These are phyloP conservation scores for Colletotrichum plurivorum DNA, from an alignment of 2,329 filamentous ascomycete genomes.

Conservation along the genomic window DNA sequence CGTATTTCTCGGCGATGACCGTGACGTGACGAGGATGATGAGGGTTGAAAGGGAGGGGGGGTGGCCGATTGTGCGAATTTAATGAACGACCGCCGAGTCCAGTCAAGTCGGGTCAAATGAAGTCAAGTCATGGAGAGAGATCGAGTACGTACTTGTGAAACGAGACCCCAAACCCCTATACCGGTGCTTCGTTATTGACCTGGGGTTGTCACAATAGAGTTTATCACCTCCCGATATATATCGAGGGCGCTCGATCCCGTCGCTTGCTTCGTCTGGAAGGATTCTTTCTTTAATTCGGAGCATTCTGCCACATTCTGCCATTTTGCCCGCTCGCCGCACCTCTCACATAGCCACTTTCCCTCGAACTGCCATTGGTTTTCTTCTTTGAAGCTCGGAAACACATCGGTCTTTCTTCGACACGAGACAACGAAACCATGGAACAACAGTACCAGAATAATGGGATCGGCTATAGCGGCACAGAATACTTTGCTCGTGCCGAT, in stretches of 20 bases:
- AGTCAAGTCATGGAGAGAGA: too few relatives aligned
- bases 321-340: background rate
- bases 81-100: too few relatives aligned
- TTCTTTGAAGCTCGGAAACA: background rate
- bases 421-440: background rate
- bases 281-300: conserved; percentile 6
- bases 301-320: conserved; percentile 6
- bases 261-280: background rate
- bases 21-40: background rate
- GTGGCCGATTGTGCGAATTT: conserved; percentile 1
- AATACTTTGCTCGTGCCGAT: background rate
- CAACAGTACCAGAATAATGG: background rate
- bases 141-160: conserved; percentile 20
- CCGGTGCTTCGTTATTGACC: conserved; percentile 8
- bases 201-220: conserved; percentile 8
- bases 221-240: conserved; percentile 16
- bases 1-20: background rate
- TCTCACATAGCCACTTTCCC: background rate
- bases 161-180: conserved; percentile 18
- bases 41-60: conserved; percentile 1
- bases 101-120: background rate
- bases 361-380: too few relatives aligned
- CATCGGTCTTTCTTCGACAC: background rate
- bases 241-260: background rate
- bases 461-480: background rate